Conservation (phyloP, 1,284 basidiomycete species). For the Fistulina hepatica region DNA sequence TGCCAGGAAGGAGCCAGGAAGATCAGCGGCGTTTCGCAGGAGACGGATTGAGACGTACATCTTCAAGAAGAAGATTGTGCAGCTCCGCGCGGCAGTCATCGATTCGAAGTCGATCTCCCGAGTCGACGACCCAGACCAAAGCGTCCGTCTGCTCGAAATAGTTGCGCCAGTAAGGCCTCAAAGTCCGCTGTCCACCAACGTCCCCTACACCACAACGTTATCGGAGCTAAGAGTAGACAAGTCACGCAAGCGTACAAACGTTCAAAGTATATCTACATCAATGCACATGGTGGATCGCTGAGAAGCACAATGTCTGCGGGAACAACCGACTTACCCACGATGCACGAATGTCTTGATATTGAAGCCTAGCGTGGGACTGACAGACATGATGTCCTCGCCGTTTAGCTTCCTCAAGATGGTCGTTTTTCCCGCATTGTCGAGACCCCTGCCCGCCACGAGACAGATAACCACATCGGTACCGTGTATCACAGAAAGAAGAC, state of each 20-base stretch:
- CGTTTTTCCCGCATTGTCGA: constrained; percentile 98
- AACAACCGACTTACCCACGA: constrained; percentile 55
- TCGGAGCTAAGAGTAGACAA: constrained; percentile 14
- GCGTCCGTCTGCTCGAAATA: constrained; percentile 99
- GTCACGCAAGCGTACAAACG: constrained; percentile 57
- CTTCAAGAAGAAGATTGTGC: constrained; percentile 77
- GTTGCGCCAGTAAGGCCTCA: constrained; percentile 97
- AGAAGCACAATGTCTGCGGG: constrained; percentile 17
- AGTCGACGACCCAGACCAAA: constrained; percentile 98
- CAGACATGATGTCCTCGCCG: constrained; percentile 76
- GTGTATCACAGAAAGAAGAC: constrained; percentile 9
- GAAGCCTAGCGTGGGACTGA: constrained; percentile 95
- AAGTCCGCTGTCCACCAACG: constrained; percentile 91
- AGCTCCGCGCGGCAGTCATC: constrained; percentile 84
- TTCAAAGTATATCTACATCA: constrained; percentile 76
- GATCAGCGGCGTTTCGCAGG: constrained; percentile 9
- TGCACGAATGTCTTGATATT: constrained; percentile 96
- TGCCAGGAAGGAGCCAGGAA: constrained; percentile 25
- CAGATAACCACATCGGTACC: constrained; percentile 12
- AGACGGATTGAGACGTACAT: constrained; percentile 47
- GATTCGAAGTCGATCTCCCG: constrained; percentile 82
- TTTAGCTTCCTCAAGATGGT: constrained; percentile 95
- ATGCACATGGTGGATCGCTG: constrained; percentile 13
- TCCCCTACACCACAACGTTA: constrained; percentile 59
- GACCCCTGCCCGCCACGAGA: constrained; percentile 55